A percentile compares a stretch with the other conserved stretches of the same genome.
phyloP scores from a whole-genome alignment of 495 filamentous ascomycete species.

The Aspergillus cavernicola region DNA sequence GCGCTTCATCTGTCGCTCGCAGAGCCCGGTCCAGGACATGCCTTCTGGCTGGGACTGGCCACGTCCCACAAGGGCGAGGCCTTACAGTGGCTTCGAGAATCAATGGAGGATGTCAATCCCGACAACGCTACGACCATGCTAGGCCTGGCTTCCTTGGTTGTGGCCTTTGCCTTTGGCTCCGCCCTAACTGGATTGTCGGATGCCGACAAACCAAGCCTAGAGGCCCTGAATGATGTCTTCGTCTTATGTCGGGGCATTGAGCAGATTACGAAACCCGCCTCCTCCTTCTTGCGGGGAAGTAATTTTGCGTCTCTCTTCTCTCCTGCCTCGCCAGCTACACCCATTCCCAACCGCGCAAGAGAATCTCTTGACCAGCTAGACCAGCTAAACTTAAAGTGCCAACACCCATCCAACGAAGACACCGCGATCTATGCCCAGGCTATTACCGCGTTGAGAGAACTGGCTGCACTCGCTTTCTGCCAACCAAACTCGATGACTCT shows the following conservation, averaged over 20 bases:
- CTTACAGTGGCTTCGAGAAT: constrained; percentile 17
- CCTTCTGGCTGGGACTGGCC: constrained; percentile 21
- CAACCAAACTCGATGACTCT: constrained; percentile 24
- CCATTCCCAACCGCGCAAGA: constrained; percentile 7
- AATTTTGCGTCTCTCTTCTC: constrained; percentile 24
- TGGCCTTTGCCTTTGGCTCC: constrained; percentile 24
- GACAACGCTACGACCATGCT: constrained; percentile 23
- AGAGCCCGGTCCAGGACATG: constrained; percentile 1
- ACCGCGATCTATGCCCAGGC: constrained; percentile 4
- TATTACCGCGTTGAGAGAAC: constrained; percentile 9
- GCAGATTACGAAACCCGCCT: constrained; percentile 6
- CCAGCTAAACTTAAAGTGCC: constrained; percentile 10
- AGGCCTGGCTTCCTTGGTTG: constrained; percentile 20
- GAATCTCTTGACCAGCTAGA: constrained; percentile 17
- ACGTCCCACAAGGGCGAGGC: constrained; percentile 26
- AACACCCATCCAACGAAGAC: not conserved
- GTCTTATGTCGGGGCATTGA: constrained; percentile 23
- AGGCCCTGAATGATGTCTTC: constrained; percentile 21
- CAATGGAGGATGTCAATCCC: constrained; percentile 9
- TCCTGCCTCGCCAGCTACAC: not conserved
- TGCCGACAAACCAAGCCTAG: constrained; percentile 16
- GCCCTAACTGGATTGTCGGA: constrained; percentile 11
- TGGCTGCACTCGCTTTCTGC: constrained; percentile 15
- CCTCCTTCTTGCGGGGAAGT: constrained; percentile 15
- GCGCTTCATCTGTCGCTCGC: constrained; percentile 32